Percentiles rank a stretch among this genome's conserved stretches.
Evolutionary conservation across 495 filamentous ascomycete species (phyloP).

Genomic region (Aspergillus funiculosus): DNA sequence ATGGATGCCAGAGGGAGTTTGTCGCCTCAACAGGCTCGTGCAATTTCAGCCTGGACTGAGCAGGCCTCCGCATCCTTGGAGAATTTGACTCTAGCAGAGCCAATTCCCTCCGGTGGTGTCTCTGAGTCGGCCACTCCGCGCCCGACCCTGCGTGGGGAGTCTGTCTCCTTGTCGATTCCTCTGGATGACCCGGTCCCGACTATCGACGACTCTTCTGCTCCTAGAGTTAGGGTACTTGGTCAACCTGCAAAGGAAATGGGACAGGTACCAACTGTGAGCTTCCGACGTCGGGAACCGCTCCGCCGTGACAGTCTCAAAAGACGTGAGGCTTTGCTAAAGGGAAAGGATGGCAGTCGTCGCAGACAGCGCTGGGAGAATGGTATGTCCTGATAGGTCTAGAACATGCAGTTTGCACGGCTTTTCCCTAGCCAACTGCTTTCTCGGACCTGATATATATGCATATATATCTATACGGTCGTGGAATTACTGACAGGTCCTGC

Average conservation of each 20-base stretch:
- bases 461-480: background rate
- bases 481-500: slow-evolving; percentile 14
- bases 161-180: slow-evolving; percentile 44
- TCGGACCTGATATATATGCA: background rate
- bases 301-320: slow-evolving; percentile 58
- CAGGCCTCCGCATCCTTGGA: slow-evolving; percentile 43
- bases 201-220: slow-evolving; percentile 10
- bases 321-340: slow-evolving; percentile 78
- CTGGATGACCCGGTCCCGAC: slow-evolving; percentile 39
- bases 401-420: background rate
- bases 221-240: slow-evolving; percentile 22
- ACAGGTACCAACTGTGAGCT: slow-evolving; percentile 27
- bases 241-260: slow-evolving; percentile 17
- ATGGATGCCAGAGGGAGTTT: slow-evolving; percentile 25
- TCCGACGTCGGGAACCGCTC: slow-evolving; percentile 43
- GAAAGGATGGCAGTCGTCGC: slow-evolving; percentile 85
- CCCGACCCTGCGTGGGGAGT: slow-evolving; percentile 32
- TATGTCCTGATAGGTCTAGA: slow-evolving; percentile 34
- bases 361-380: slow-evolving; percentile 94
- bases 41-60: slow-evolving; percentile 50
- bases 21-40: slow-evolving; percentile 40
- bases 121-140: slow-evolving; percentile 23
- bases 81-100: slow-evolving; percentile 37
- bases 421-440: background rate
- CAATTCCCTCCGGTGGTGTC: slow-evolving; percentile 11